These are phyloP conservation scores for Solanum chiquidenum DNA, from an alignment of 257 asterid genomes.

Conservation along the genomic window DNA sequence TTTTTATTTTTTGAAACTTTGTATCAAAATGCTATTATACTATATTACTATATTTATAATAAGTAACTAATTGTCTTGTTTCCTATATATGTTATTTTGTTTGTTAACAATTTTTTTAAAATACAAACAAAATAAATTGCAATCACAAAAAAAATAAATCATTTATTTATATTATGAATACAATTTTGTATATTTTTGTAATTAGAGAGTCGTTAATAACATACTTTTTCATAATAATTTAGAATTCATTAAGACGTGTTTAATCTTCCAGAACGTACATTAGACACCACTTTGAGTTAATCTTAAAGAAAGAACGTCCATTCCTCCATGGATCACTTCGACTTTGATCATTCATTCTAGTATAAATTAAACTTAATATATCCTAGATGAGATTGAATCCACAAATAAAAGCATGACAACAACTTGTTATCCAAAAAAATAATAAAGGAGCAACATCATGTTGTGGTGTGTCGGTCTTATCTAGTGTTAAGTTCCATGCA, in stretches of 20 bases:
- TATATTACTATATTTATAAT: neutral
- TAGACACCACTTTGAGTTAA: neutral
- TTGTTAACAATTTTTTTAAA: neutral
- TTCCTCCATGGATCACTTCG: neutral
- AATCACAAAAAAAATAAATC: neutral
- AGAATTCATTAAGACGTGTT: neutral
- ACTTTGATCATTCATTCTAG: neutral
- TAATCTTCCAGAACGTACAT: neutral
- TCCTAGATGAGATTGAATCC: neutral
- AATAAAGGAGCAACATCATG: neutral
- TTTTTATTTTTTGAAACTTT: neutral
- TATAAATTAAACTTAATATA: neutral
- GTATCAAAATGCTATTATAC: neutral
- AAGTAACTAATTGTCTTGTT: neutral
- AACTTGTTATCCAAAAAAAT: neutral
- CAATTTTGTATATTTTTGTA: neutral
- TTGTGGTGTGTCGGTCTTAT: neutral
- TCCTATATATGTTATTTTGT: neutral
- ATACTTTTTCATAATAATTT: neutral
- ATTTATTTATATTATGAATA: neutral
- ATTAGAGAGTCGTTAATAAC: neutral
- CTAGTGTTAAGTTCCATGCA: neutral
- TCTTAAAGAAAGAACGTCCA: neutral
- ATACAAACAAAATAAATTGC: neutral
- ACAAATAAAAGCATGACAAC: neutral